Conservation (phyloP, 257 asterid genomes). For the Avicennia marina region DNA sequence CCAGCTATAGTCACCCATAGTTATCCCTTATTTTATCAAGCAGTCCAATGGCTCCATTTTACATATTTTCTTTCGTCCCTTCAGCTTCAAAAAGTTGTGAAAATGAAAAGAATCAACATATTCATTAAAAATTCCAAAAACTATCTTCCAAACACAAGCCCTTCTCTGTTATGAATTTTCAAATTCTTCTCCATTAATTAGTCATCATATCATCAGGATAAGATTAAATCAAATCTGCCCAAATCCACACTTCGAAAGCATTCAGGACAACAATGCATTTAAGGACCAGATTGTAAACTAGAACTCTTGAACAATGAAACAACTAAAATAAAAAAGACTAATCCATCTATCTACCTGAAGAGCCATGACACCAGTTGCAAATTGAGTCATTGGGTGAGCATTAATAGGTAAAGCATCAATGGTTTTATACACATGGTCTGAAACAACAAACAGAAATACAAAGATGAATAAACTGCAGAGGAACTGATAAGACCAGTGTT, state of each 20-base stretch:
- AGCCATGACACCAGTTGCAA: slow-evolving; percentile 89
- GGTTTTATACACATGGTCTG: slow-evolving; percentile 77
- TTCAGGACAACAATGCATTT: not conserved
- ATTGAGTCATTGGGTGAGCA: slow-evolving; percentile 91
- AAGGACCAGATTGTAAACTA: too few species aligned
- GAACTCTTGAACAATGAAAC: too few species aligned
- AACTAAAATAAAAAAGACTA: slow-evolving; percentile 1
- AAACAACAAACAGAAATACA: slow-evolving; percentile 22
- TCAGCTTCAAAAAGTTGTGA: slow-evolving; percentile 12
- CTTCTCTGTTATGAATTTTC: slow-evolving; percentile 1
- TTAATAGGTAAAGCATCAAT: slow-evolving; percentile 66
- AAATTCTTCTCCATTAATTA: slow-evolving; percentile 2
- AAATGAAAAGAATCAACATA: slow-evolving; percentile 1
- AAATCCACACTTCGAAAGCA: not conserved
- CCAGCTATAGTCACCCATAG: too few species aligned
- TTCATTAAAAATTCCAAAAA: not conserved
- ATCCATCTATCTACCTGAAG: slow-evolving; percentile 57
- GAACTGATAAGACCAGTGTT: slow-evolving; percentile 1
- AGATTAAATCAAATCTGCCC: not conserved
- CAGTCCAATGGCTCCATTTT: not conserved
- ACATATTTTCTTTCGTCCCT: not conserved
- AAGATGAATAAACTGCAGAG: slow-evolving; percentile 12
- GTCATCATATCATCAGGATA: not conserved
- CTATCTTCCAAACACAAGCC: not conserved
- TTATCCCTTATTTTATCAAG: not conserved